Conservation (phyloP, 2,329 filamentous ascomycete species). For the Epichloe coenophiala region DNA sequence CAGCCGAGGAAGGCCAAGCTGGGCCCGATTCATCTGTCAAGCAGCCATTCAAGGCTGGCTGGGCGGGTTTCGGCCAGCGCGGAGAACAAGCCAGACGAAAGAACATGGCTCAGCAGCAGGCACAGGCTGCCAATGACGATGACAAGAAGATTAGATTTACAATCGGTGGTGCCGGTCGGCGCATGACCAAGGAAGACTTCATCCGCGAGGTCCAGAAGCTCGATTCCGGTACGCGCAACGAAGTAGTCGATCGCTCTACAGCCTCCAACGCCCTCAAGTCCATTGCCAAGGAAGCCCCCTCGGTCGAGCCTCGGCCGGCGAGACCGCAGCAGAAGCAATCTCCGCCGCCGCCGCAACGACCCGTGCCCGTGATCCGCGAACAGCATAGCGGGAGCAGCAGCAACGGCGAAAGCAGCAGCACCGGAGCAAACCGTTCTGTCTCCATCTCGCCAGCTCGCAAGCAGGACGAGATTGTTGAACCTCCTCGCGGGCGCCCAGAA, state of each 20-base stretch:
- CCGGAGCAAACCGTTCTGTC: constrained; percentile 7
- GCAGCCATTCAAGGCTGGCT: constrained; percentile 31
- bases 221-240: constrained; percentile 48
- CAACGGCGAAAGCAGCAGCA: constrained; percentile 9
- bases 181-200: constrained; percentile 73
- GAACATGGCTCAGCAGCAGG: constrained; percentile 27
- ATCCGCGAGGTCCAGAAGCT: constrained; percentile 60
- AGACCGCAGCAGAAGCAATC: not conserved
- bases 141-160: constrained; percentile 65
- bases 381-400: constrained; percentile 6
- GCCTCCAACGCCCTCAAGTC: constrained; percentile 35
- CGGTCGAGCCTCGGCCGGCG: constrained; percentile 5
- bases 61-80: constrained; percentile 30
- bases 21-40: constrained; percentile 21
- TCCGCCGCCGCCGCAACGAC: not conserved
- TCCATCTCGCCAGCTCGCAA: constrained; percentile 10
- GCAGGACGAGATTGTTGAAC: not conserved
- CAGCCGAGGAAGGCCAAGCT: constrained; percentile 19
- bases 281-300: constrained; percentile 29
- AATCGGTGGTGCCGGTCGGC: constrained; percentile 55
- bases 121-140: constrained; percentile 32
- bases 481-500: constrained; percentile 1
- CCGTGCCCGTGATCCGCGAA: constrained; percentile 11
- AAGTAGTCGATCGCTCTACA: constrained; percentile 37
- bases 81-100: constrained; percentile 26